Base-by-base conservation (phyloP, 768 basidiomycete species). In the Cytidiella melzeri region DNA sequence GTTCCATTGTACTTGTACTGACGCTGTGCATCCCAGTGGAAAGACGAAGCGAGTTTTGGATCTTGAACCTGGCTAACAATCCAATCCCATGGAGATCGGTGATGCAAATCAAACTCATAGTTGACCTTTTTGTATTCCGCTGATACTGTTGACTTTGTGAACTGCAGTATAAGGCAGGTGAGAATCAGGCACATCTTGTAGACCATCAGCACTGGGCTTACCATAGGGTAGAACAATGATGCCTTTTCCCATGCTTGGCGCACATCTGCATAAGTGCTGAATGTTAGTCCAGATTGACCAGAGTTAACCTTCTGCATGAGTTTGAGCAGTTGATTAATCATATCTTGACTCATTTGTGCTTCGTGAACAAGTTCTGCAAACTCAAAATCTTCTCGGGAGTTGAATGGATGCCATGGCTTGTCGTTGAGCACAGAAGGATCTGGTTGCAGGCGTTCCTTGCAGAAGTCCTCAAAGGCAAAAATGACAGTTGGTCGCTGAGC, bases 11-110 rank as follows among this genome's bases (percentile, higher is more conserved):
- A 55, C 15, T 48, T 51, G 5, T 23, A 52, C 24, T 56, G 26
- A 4, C 43, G 24, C 20, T 39, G 12, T 0, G 55, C 55, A 54
- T 59, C 49, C 45, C 45, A 59, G 10, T 39, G 48, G 27, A 53
- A 56, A 25, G 49, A 45, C 9, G 55, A 44, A 4, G 53, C 50
- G 3, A 59, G 44, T 13, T n/a, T 7, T 5, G 55, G 47, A 21
- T 56, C 48, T 1, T 34, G 25, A 5, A 59, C 43, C 6, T 45
- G 28, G 15, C 51, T 43, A 18, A 39, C 13, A 20, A 34, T 37
- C 41, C 47, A 53, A 2, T 54, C 47, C 57, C 57, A 59, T 5
- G 56, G n/a, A 21, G 43, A 23, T 15, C 52, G 42, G 13, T 36
- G 19, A 25, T 47, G 50, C 1, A 59, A 7, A 13, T 46, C 28